These are phyloP conservation scores for Hanseniaspora vineae DNA, from an alignment of 805 yeast species.

Conservation along the genomic window DNA sequence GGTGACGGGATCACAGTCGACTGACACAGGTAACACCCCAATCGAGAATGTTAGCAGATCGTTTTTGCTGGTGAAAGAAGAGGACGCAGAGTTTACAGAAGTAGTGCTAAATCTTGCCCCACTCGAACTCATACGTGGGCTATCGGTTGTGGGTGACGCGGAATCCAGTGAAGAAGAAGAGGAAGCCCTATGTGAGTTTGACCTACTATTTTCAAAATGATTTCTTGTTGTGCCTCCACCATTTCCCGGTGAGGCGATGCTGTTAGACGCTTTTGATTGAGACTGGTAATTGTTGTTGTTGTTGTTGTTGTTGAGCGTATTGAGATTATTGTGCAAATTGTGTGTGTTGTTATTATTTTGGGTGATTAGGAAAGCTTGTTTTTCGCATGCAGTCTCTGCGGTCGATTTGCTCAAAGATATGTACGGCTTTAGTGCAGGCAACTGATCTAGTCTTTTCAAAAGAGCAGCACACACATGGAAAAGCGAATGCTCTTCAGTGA, in stretches of 20 bases:
- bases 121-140: neutral
- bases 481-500: conserved; percentile 51
- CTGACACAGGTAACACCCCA: conserved; percentile 63
- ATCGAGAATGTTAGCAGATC: conserved; percentile 48
- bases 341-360: conserved; percentile 22
- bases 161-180: neutral
- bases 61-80: conserved; percentile 17
- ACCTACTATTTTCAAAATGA: no score
- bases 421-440: conserved; percentile 60
- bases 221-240: no score
- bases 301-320: neutral
- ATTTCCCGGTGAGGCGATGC: no score
- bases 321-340: neutral
- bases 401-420: conserved; percentile 48
- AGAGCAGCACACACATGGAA: conserved; percentile 52
- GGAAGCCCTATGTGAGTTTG: no score
- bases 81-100: neutral
- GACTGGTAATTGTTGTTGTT: no score
- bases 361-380: conserved; percentile 44
- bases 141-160: neutral
- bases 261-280: no score
- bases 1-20: conserved; percentile 82
- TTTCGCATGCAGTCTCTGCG: conserved; percentile 59
- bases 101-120: neutral
- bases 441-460: conserved; percentile 39